Evolutionary conservation across 495 filamentous ascomycete species (phyloP), one percentile per base, ranked within the genome.

Genomic region (Monascus purpureus): DNA sequence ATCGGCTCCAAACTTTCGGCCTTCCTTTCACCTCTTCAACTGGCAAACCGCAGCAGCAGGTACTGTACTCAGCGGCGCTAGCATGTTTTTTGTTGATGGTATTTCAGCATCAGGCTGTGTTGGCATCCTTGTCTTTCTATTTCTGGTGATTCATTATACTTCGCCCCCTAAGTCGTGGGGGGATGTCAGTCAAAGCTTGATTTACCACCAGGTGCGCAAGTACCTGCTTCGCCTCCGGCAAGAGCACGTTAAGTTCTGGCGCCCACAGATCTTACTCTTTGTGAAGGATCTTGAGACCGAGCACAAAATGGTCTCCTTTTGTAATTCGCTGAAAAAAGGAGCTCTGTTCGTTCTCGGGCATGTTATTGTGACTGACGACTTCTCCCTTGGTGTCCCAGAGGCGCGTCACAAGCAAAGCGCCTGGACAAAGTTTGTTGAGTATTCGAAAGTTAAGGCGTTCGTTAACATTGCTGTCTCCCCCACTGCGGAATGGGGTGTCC

Each of bases 231-330:
- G 84, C 15, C 62, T 93, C 7, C 77, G 75, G 24, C 82, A 84
- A 37, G 83, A 92, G 37, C 84, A 93, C 44, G 84, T 93, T 50
- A 93, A 93, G 43, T 90, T 87, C 48, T 92, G 83, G 83, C 68
- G 83, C 25, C 83, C 83, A 0, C 84, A 78, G 45, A 88, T 93
- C 34, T 63, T 93, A 25, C 63, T 93, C 0, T 75, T 93, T 28
- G 75, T 92, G 37, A 90, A 83, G 47, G 77, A 86, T 38, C 73
- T 86, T 7, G 68, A 85, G 6, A 67, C 66, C 12, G 79, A 85
- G 39, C 80, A 77, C 24, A 78, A 77, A 25, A 68, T 93, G 36
- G 83, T 93, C 5, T 82, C 88, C 27, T 93, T 93, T 41, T 92
- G 84, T 55, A 93, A 92, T 49, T 82, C 82, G 0, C 55, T 93